A percentile compares a stretch with the other conserved stretches of the same genome.
Conservation (phyloP, 306 rosid species). For the Vigna radiata region DNA sequence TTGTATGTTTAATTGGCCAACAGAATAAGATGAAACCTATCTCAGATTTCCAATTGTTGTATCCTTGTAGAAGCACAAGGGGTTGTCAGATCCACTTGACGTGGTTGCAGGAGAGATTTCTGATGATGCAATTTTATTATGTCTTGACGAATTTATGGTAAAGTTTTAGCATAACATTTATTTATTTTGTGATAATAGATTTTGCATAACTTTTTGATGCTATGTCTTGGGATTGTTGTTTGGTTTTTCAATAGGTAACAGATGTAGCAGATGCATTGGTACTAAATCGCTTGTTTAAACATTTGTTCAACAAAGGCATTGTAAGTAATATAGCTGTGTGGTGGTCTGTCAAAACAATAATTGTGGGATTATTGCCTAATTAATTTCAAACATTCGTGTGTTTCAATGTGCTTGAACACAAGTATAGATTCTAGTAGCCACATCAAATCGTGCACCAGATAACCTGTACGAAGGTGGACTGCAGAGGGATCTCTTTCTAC, state of each 20-base stretch:
- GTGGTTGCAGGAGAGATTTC: conserved; percentile 90
- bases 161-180: background rate
- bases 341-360: conserved; percentile 23
- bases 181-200: conserved; percentile 28
- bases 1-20: conserved; percentile 30
- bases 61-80: conserved; percentile 80
- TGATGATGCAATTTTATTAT: conserved; percentile 85
- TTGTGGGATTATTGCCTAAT: conserved; percentile 39
- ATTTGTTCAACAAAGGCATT: conserved; percentile 79
- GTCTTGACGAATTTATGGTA: conserved; percentile 99
- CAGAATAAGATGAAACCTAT: conserved; percentile 26
- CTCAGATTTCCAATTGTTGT: conserved; percentile 40
- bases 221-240: conserved; percentile 38
- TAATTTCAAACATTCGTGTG: conserved; percentile 28
- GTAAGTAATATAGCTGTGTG: conserved; percentile 60
- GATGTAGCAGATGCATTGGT: conserved; percentile 99
- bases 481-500: conserved; percentile 95
- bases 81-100: conserved; percentile 95
- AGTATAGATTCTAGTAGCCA: conserved; percentile 86
- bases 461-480: conserved; percentile 92
- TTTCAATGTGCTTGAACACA: conserved; percentile 50
- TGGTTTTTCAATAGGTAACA: conserved; percentile 67
- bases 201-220: conserved; percentile 29
- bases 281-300: conserved; percentile 81
- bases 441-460: conserved; percentile 98